A percentile compares a stretch with the other conserved stretches of the same genome.
phyloP scores from a whole-genome alignment of 1,284 basidiomycete species.

The Trichosporon sp. region DNA sequence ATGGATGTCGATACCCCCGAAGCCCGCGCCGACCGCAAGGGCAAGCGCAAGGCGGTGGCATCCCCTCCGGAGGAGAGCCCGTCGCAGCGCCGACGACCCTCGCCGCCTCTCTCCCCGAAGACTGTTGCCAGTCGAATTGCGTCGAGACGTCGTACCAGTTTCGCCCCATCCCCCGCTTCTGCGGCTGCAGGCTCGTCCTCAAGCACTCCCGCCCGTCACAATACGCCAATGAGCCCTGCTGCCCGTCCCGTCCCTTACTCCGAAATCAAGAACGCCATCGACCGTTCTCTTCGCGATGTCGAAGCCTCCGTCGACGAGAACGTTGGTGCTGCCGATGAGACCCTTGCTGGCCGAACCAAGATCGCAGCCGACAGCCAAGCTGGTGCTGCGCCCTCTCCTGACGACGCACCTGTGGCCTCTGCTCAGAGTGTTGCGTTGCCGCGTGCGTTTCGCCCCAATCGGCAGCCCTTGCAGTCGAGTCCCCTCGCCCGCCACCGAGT shows the following conservation, averaged over 20 bases:
- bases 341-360: not conserved
- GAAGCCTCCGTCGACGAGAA: not conserved
- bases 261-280: not conserved
- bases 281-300: not conserved
- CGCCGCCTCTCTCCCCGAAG: not conserved
- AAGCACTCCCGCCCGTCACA: too few species aligned
- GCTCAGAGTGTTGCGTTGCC: too few species aligned
- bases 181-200: too few species aligned
- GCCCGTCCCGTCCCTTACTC: not conserved
- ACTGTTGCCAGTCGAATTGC: too few species aligned
- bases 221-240: too few species aligned
- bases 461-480: too few species aligned
- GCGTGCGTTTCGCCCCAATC: not conserved
- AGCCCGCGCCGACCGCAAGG: not conserved
- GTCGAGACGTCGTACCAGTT: too few species aligned
- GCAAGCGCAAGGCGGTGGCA: not conserved
- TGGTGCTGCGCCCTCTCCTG: too few species aligned
- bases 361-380: not conserved
- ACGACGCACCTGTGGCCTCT: not conserved
- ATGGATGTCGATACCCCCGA: constrained; percentile 1
- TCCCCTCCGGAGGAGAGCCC: not conserved
- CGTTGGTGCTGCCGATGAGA: not conserved
- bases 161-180: too few species aligned
- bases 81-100: not conserved
- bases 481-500: too few species aligned